Evolutionary conservation across 2,329 filamentous ascomycete genomes (phyloP).

Genomic region (Didymella sp.): DNA sequence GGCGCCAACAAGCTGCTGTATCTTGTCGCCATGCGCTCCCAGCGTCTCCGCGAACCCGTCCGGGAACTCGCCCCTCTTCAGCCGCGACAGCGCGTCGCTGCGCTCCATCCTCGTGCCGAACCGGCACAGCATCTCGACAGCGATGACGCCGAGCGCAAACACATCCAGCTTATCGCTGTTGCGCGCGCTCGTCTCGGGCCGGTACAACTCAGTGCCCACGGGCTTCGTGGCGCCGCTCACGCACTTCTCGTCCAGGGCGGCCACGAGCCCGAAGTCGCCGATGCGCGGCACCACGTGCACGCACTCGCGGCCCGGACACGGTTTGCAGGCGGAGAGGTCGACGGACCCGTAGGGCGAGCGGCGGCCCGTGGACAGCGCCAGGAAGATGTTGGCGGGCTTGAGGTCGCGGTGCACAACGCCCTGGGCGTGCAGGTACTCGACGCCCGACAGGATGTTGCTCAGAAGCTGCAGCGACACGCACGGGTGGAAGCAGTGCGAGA

Average conservation of each 20-base stretch:
- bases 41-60: conserved; percentile 33
- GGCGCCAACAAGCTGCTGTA: conserved; percentile 36
- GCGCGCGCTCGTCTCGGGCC: conserved; percentile 52
- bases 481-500: conserved; percentile 68
- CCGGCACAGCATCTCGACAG: conserved; percentile 66
- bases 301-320: conserved; percentile 50
- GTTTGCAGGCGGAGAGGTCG: conserved; percentile 55
- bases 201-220: conserved; percentile 69
- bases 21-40: conserved; percentile 27
- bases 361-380: conserved; percentile 56
- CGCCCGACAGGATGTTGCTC: conserved; percentile 66
- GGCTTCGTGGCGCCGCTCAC: conserved; percentile 49
- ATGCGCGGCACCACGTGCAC: conserved; percentile 66
- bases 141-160: conserved; percentile 67
- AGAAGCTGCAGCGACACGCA: conserved; percentile 64
- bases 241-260: conserved; percentile 55
- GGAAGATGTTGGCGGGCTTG: conserved; percentile 73
- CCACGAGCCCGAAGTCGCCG: conserved; percentile 72
- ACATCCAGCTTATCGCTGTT: conserved; percentile 64
- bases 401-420: conserved; percentile 71
- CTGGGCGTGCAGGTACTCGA: conserved; percentile 68
- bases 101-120: conserved; percentile 56
- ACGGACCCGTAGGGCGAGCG: conserved; percentile 53
- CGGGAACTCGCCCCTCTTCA: conserved; percentile 45
- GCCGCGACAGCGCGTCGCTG: conserved; percentile 41